phyloP scores from a whole-genome alignment of 768 basidiomycete genomes.

The Cystofilobasidium macerans region DNA sequence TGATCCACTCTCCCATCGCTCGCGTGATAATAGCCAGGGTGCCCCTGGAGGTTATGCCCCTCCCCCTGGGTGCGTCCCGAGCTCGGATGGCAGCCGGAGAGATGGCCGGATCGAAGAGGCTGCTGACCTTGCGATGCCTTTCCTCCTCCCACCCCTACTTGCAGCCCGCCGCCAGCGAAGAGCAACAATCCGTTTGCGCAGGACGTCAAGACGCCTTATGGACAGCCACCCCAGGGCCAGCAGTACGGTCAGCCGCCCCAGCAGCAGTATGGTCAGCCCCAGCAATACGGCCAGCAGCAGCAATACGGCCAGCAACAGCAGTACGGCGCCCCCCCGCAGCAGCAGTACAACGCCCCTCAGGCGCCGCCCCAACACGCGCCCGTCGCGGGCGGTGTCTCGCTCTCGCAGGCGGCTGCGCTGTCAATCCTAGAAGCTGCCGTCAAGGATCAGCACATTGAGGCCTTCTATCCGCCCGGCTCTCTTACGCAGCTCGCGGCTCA shows the following conservation, averaged over 20 bases:
- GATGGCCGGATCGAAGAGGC: no score
- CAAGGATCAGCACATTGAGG: constrained; percentile 38
- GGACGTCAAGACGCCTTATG: neutral
- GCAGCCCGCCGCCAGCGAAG: neutral
- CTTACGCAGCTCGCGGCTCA: constrained; percentile 39
- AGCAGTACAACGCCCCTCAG: constrained; percentile 18
- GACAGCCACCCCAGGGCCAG: constrained; percentile 1
- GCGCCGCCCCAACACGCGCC: constrained; percentile 12
- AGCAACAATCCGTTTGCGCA: neutral
- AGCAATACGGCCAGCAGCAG: neutral
- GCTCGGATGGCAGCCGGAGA: no score
- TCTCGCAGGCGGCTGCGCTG: constrained; percentile 12
- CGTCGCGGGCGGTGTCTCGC: constrained; percentile 2
- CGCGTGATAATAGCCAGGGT: neutral
- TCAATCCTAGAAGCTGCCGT: constrained; percentile 22
- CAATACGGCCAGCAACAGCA: constrained; percentile 23
- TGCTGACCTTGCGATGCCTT: neutral
- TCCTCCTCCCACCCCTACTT: neutral
- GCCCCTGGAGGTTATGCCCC: neutral
- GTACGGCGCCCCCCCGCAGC: constrained; percentile 6
- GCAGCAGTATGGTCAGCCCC: constrained; percentile 15
- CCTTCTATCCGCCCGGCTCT: constrained; percentile 41
- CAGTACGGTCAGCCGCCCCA: constrained; percentile 24
- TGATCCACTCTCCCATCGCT: no score
- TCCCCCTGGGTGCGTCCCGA: neutral